Conservation (phyloP, 2,329 filamentous ascomycete genomes). For the Verticillium dahliae region DNA sequence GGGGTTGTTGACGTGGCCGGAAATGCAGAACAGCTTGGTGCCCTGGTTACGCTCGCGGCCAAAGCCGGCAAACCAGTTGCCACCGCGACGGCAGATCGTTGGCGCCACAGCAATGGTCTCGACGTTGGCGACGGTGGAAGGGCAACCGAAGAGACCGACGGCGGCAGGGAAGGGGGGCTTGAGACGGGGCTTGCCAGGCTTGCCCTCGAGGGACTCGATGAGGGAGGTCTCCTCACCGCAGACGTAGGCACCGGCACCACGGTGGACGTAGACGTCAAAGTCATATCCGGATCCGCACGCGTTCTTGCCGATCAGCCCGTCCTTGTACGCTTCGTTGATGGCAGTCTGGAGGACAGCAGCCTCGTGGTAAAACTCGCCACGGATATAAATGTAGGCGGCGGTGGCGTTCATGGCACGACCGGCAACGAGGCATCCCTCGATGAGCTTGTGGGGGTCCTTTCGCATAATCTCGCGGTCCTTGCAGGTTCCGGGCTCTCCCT, state of each 20-base stretch:
- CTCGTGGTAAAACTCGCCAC: slow-evolving; percentile 96
- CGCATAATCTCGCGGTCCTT: slow-evolving; percentile 99
- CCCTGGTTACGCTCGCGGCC: slow-evolving; percentile 94
- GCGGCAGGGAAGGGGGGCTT: slow-evolving; percentile 98
- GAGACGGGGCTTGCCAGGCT: slow-evolving; percentile 94
- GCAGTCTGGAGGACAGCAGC: slow-evolving; percentile 88
- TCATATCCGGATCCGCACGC: slow-evolving; percentile 95
- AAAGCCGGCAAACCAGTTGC: slow-evolving; percentile 87
- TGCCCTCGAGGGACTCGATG: slow-evolving; percentile 97
- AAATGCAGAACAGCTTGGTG: slow-evolving; percentile 98
- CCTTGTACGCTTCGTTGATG: slow-evolving; percentile 96
- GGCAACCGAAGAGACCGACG: slow-evolving; percentile 96
- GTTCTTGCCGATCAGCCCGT: slow-evolving; percentile 95
- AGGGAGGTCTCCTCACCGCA: slow-evolving; percentile 97
- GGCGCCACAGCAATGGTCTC: slow-evolving; percentile 94
- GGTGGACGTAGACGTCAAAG: slow-evolving; percentile 95
- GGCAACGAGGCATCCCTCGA: slow-evolving; percentile 93
- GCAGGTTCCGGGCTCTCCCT: slow-evolving; percentile 97
- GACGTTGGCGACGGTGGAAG: slow-evolving; percentile 95
- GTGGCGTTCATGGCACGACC: slow-evolving; percentile 98
- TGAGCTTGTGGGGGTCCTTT: slow-evolving; percentile 98
- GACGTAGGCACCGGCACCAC: slow-evolving; percentile 94
- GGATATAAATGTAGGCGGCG: slow-evolving; percentile 98
- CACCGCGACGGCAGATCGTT: slow-evolving; percentile 90
- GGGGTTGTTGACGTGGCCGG: slow-evolving; percentile 97